phyloP scores from a whole-genome alignment of 495 filamentous ascomycete species.

The Astrocystis sublimbata region DNA sequence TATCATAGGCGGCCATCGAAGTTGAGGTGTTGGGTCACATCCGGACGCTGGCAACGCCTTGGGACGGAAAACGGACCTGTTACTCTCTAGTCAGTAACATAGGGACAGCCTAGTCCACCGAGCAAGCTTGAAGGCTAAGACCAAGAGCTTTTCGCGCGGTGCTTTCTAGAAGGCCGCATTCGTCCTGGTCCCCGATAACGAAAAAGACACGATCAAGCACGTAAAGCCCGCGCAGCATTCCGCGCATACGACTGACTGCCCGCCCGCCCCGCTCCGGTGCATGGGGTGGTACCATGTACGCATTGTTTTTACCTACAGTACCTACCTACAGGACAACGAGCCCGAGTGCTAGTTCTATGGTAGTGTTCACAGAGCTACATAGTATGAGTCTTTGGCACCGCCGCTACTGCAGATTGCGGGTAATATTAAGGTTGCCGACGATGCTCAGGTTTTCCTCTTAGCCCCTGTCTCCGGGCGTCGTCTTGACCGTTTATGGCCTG shows the following conservation, averaged over 20 bases:
- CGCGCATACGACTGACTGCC: neutral
- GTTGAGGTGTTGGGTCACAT: conserved; percentile 16
- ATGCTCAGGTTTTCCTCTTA: neutral
- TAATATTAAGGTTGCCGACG: conserved; percentile 18
- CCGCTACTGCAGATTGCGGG: conserved; percentile 15
- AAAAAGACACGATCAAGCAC: conserved; percentile 11
- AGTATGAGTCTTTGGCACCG: conserved; percentile 7
- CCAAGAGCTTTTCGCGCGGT: conserved; percentile 1
- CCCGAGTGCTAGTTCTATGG: too few relatives aligned
- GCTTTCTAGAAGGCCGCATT: conserved; percentile 17
- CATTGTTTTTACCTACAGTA: too few relatives aligned
- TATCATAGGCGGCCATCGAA: conserved; percentile 5
- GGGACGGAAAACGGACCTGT: conserved; percentile 8
- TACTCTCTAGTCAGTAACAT: conserved; percentile 8
- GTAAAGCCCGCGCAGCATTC: neutral
- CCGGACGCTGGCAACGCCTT: conserved; percentile 15
- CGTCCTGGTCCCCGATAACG: conserved; percentile 17
- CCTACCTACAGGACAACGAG: neutral
- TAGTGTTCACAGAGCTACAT: neutral
- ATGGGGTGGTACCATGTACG: neutral
- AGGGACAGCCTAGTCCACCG: conserved; percentile 4
- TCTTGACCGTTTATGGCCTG: conserved; percentile 8
- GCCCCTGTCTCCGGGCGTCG: neutral
- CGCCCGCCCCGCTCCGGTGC: neutral
- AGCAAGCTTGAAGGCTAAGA: conserved; percentile 16